Evolutionary conservation across 1,284 basidiomycete species (phyloP).

Genomic region (Trametes polyzona): DNA sequence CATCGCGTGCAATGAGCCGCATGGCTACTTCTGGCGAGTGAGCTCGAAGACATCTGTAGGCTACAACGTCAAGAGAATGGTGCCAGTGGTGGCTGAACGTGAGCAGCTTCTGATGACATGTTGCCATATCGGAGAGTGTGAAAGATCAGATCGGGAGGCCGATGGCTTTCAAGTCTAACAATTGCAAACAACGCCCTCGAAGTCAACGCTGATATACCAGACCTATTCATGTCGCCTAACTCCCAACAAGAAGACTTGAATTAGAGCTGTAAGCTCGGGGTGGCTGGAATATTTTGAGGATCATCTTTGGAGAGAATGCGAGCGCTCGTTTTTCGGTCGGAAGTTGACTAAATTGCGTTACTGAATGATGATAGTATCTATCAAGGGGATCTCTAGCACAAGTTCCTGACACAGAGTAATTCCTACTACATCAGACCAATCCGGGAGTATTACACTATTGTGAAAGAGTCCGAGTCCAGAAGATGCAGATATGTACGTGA

Average conservation of each 20-base stretch:
- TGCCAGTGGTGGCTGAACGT: background rate
- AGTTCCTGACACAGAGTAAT: too few species aligned
- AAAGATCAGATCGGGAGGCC: conserved; percentile 15
- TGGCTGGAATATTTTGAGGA: too few species aligned
- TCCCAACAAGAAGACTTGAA: background rate
- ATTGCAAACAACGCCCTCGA: conserved; percentile 11
- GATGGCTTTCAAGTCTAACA: conserved; percentile 14
- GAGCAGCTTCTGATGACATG: background rate
- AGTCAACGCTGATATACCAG: too few species aligned
- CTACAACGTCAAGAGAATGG: background rate
- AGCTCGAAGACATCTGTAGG: background rate
- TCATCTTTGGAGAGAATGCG: too few species aligned
- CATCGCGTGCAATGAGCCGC: conserved; percentile 33
- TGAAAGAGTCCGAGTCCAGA: background rate
- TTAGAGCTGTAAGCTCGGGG: background rate
- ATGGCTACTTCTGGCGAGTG: conserved; percentile 26
- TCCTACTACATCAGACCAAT: too few species aligned
- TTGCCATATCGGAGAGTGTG: background rate
- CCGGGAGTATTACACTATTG: background rate
- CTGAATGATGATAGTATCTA: too few species aligned
- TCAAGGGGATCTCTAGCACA: too few species aligned
- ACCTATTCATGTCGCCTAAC: background rate
- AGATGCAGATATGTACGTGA: background rate
- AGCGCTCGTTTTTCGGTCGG: too few species aligned
- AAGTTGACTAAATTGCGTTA: too few species aligned